phyloP scores from a whole-genome alignment of 73 alveolate species.

The Symbiodinium natans region DNA sequence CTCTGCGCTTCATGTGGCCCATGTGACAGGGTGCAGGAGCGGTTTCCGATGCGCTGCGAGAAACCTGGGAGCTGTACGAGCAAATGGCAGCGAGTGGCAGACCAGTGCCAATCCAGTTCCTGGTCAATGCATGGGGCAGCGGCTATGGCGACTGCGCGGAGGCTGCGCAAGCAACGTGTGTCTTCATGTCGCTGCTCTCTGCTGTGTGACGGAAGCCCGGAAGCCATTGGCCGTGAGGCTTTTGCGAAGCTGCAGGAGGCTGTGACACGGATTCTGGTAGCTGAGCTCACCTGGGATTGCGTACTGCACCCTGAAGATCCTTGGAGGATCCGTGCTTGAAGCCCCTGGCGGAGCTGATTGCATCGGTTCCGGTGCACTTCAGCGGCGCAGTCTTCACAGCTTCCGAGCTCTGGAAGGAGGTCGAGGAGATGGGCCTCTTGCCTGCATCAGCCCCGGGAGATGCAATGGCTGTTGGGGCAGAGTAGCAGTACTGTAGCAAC shows the following conservation, averaged over 20 bases:
- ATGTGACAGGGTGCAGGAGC: conserved; percentile 6
- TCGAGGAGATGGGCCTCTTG: not conserved
- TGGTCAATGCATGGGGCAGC: conserved; percentile 23
- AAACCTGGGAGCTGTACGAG: conserved; percentile 7
- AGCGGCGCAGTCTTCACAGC: not conserved
- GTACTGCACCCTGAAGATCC: not conserved
- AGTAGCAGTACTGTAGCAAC: no score
- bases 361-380: not conserved
- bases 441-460: not conserved
- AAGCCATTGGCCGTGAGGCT: not conserved
- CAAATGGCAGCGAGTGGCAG: not conserved
- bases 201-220: not conserved
- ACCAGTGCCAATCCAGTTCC: not conserved
- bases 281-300: not conserved
- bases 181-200: not conserved
- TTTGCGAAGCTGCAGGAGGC: conserved; percentile 15
- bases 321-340: not conserved
- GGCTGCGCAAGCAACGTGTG: not conserved
- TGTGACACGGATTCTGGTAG: not conserved
- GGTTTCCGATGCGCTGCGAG: not conserved
- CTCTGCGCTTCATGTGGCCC: no score
- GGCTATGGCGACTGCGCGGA: conserved; percentile 54
- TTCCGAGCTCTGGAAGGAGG: not conserved
- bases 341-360: conserved; percentile 12
- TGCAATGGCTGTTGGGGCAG: no score